Percentiles rank a stretch among this genome's conserved stretches.
Evolutionary conservation across 192 early-diverging fungal species (phyloP).

Genomic region (Geranomyces michiganensis): DNA sequence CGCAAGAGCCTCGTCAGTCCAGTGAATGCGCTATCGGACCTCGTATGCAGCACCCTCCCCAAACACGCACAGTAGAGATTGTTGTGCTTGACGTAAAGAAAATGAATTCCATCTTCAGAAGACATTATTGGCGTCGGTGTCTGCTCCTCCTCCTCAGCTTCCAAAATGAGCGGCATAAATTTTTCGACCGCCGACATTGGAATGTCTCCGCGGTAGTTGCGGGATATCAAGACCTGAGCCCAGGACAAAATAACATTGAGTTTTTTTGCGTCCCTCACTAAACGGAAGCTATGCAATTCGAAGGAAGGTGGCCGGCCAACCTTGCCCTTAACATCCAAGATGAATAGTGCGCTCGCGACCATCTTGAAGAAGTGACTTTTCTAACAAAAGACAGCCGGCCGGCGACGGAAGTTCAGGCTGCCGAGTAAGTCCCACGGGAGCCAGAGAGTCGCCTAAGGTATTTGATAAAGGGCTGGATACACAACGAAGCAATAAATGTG

Average conservation of each 20-base stretch:
- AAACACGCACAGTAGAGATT: slow-evolving; percentile 84
- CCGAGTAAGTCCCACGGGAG: no score
- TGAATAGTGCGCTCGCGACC: slow-evolving; percentile 73
- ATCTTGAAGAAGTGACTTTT: slow-evolving; percentile 19
- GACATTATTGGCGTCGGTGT: slow-evolving; percentile 83
- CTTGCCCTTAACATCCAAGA: slow-evolving; percentile 98
- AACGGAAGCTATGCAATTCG: no score
- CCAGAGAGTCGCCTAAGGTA: no score
- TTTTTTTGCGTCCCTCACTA: no score
- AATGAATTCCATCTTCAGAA: slow-evolving; percentile 93
- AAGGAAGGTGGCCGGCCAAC: slow-evolving; percentile 23
- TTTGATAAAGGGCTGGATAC: no score
- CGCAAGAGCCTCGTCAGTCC: background rate
- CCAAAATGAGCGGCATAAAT: slow-evolving; percentile 95
- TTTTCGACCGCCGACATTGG: slow-evolving; percentile 94
- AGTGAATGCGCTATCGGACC: background rate
- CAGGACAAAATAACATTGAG: no score
- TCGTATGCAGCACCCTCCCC: background rate
- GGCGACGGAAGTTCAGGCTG: no score
- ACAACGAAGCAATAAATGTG: no score
- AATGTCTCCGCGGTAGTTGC: slow-evolving; percentile 98
- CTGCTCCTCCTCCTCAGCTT: slow-evolving; percentile 90
- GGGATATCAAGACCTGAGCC: slow-evolving; percentile 83
- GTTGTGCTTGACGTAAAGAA: slow-evolving; percentile 93
- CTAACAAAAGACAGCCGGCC: no score